Evolutionary conservation across 768 basidiomycete species (phyloP).

Genomic region (Cystobasidium ongulense): DNA sequence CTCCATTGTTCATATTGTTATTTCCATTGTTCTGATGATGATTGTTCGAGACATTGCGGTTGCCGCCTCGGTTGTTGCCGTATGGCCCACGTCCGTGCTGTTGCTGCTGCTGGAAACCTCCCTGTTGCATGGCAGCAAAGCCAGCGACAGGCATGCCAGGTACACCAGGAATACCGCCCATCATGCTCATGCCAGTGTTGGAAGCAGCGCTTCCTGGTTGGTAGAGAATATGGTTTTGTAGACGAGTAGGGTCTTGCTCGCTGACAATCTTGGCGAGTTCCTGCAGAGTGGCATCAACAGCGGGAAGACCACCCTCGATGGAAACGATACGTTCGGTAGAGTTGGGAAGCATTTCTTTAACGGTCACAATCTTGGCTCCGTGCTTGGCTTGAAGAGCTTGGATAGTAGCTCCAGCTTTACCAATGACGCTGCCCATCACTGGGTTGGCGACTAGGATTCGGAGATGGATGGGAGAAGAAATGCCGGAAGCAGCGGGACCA

Average conservation of each 20-base stretch:
- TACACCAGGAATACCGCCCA: not conserved
- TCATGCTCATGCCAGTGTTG: not conserved
- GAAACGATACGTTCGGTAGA: conserved; percentile 98
- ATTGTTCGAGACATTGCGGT: not conserved
- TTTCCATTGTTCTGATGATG: not conserved
- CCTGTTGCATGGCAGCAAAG: not conserved
- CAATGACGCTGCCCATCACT: conserved; percentile 98
- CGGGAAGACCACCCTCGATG: conserved; percentile 84
- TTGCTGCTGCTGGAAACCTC: conserved; percentile 4
- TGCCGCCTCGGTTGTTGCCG: not conserved
- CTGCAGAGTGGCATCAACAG: conserved; percentile 84
- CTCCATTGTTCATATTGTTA: not conserved
- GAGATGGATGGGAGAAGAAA: conserved; percentile 67
- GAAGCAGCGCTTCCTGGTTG: conserved; percentile 9
- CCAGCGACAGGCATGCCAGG: not conserved
- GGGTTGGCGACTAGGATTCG: conserved; percentile 98
- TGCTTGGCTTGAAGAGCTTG: conserved; percentile 96
- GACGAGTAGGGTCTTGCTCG: conserved; percentile 23
- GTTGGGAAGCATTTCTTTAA: conserved; percentile 98
- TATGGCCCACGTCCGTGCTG: not conserved
- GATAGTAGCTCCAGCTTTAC: conserved; percentile 91
- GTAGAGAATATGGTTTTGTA: conserved; percentile 21
- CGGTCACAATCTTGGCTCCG: conserved; percentile 94
- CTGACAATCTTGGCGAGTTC: conserved; percentile 60
- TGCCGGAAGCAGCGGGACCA: conserved; percentile 51